Percentiles rank a stretch among this genome's conserved stretches.
Evolutionary conservation across 1,139 yeast genomes (phyloP).

Genomic region (Kodamaea sp.): DNA sequence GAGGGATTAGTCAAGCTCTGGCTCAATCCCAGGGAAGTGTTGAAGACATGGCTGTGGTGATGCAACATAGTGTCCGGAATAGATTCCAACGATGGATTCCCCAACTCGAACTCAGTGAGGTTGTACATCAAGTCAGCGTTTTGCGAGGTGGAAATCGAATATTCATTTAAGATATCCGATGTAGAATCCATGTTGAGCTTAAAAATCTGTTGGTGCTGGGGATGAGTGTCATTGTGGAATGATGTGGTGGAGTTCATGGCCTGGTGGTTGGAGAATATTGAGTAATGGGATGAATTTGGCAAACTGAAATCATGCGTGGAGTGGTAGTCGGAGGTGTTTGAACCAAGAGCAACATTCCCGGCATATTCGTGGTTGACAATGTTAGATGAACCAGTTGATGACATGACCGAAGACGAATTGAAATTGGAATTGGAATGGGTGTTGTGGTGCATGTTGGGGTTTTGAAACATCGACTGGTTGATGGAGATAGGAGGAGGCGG

Average conservation of each 20-base stretch:
- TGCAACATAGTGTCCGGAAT: conserved; percentile 23
- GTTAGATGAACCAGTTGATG: conserved; percentile 11
- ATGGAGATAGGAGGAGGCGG: conserved; percentile 27
- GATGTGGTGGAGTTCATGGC: conserved; percentile 21
- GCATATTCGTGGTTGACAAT: conserved; percentile 5
- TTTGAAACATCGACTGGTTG: conserved; percentile 4
- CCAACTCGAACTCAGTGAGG: conserved; percentile 28
- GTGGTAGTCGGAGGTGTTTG: conserved; percentile 11
- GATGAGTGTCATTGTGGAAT: conserved; percentile 15
- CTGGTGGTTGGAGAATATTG: conserved; percentile 29
- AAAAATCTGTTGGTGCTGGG: conserved; percentile 13
- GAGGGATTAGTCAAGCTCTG: conserved; percentile 7
- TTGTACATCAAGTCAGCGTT: conserved; percentile 26
- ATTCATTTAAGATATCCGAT: conserved; percentile 17
- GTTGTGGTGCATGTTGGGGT: conserved; percentile 5
- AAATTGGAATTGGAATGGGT: conserved; percentile 7
- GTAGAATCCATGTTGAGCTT: conserved; percentile 20
- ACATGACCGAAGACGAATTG: conserved; percentile 7
- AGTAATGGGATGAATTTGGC: conserved; percentile 21
- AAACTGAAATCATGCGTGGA: conserved; percentile 15
- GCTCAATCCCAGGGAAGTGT: conserved; percentile 6
- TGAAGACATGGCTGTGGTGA: conserved; percentile 6
- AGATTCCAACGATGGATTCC: conserved; percentile 30
- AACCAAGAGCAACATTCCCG: conserved; percentile 2
- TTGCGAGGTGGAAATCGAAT: conserved; percentile 12